These are phyloP conservation scores for Mucor sp. DNA, from an alignment of 371 early-diverging fungal species.

Conservation along the genomic window DNA sequence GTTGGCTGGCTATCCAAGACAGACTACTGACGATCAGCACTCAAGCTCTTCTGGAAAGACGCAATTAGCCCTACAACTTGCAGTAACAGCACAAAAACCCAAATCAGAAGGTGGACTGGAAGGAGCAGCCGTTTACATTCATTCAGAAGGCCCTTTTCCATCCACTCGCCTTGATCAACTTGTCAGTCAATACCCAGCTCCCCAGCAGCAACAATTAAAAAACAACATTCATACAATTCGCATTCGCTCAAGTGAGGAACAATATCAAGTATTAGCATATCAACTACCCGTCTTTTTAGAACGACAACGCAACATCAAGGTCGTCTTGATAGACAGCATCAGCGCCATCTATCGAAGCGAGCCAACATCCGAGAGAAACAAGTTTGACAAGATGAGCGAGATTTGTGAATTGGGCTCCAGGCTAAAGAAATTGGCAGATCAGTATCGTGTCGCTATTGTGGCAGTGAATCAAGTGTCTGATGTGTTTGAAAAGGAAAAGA, in stretches of 20 bases:
- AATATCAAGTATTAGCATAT: conserved; percentile 69
- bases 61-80: conserved; percentile 81
- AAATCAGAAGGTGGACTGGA: conserved; percentile 57
- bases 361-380: conserved; percentile 12
- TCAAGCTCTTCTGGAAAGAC: conserved; percentile 78
- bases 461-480: conserved; percentile 51
- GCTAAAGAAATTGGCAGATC: conserved; percentile 63
- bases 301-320: conserved; percentile 41
- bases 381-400: conserved; percentile 51
- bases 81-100: conserved; percentile 66
- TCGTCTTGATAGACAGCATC: conserved; percentile 88
- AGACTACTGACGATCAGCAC: background rate
- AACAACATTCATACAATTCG: conserved; percentile 62
- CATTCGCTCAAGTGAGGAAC: conserved; percentile 68
- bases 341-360: conserved; percentile 75
- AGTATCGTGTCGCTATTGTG: conserved; percentile 66
- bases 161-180: conserved; percentile 50
- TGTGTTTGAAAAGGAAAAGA: conserved; percentile 10
- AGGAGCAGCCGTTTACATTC: conserved; percentile 65
- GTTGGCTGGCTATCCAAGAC: too few relatives aligned
- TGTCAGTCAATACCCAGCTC: conserved; percentile 24
- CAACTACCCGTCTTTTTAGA: conserved; percentile 68
- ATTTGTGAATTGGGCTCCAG: conserved; percentile 63
- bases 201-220: conserved; percentile 15
- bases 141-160: conserved; percentile 69